phyloP scores from a whole-genome alignment of 306 rosid species.

The Neltuma alba region DNA sequence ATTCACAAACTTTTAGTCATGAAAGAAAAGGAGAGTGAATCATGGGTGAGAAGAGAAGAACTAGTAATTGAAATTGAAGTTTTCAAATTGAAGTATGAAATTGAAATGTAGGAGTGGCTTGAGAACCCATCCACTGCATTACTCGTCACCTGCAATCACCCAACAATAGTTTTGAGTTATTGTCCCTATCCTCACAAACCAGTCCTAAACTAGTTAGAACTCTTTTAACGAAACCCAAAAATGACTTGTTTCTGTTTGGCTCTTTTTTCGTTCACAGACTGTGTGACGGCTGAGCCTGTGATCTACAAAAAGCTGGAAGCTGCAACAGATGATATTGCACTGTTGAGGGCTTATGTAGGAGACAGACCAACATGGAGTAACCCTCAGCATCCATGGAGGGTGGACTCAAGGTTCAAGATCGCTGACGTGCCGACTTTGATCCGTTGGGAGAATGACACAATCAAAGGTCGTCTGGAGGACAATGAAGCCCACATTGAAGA shows the following conservation, averaged over 20 bases:
- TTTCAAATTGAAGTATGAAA: neutral
- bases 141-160: neutral
- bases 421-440: constrained; percentile 79
- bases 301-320: constrained; percentile 81
- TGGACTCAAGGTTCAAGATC: constrained; percentile 73
- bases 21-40: neutral
- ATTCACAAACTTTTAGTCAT: neutral
- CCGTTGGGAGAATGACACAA: constrained; percentile 69
- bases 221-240: no score
- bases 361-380: constrained; percentile 91
- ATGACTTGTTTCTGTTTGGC: no score
- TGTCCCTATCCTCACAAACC: neutral
- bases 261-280: constrained; percentile 50
- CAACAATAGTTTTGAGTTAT: neutral
- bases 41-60: no score
- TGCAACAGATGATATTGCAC: constrained; percentile 56
- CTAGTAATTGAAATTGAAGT: no score
- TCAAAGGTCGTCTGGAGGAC: constrained; percentile 84
- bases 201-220: neutral
- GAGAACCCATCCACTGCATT: neutral
- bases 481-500: constrained; percentile 75
- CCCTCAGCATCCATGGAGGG: constrained; percentile 80
- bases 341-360: constrained; percentile 82
- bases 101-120: neutral
- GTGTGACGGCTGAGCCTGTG: constrained; percentile 87